Evolutionary conservation across 495 filamentous ascomycete genomes (phyloP).

Genomic region (Tuber brumale): DNA sequence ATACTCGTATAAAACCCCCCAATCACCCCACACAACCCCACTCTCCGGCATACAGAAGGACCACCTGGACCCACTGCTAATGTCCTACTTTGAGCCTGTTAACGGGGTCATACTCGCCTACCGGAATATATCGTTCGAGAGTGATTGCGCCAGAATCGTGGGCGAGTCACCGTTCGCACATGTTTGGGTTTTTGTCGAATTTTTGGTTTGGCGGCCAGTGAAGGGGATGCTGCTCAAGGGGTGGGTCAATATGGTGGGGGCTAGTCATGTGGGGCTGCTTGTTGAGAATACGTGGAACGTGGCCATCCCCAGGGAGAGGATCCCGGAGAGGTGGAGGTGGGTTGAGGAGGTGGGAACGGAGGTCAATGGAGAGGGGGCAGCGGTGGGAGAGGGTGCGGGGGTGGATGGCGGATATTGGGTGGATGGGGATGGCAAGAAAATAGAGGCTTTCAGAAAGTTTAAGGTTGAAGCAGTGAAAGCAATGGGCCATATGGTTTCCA

Average conservation of each 20-base stretch:
- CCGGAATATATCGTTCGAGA: conserved; percentile 48
- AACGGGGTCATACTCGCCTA: conserved; percentile 66
- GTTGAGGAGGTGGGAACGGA: conserved; percentile 45
- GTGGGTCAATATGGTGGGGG: conserved; percentile 64
- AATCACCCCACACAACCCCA: conserved; percentile 31
- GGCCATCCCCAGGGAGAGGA: conserved; percentile 57
- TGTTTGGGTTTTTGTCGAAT: conserved; percentile 66
- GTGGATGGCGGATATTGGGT: conserved; percentile 54
- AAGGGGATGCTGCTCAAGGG: conserved; percentile 57
- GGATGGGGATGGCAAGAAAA: conserved; percentile 55
- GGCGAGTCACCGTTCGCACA: conserved; percentile 43
- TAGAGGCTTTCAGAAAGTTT: conserved; percentile 58
- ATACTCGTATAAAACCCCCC: conserved; percentile 36
- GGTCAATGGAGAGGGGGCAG: conserved; percentile 19
- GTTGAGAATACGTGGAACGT: conserved; percentile 72
- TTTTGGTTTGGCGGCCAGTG: conserved; percentile 61
- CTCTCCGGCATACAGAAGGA: conserved; percentile 45
- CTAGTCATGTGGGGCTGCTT: conserved; percentile 62
- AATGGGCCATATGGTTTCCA: conserved; percentile 56
- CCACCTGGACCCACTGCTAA: conserved; percentile 67
- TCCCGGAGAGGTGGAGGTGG: conserved; percentile 62
- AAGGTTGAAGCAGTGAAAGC: conserved; percentile 59
- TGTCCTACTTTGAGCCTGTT: conserved; percentile 67
- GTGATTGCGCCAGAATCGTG: conserved; percentile 45
- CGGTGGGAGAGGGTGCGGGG: conserved; percentile 39